phyloP scores from a whole-genome alignment of 345 rosid genomes.

The Salix suchowensis region DNA sequence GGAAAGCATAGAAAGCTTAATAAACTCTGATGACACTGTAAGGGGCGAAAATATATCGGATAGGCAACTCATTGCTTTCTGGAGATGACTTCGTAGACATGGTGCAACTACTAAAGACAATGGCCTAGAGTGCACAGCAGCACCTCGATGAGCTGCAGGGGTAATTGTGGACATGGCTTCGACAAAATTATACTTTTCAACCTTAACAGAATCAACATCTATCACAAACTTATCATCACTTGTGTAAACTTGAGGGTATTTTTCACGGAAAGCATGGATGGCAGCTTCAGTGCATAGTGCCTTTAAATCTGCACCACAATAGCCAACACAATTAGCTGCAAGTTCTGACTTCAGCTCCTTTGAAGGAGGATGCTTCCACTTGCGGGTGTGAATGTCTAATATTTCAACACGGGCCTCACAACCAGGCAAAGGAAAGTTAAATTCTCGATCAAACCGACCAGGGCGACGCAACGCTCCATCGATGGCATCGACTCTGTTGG shows the following conservation, averaged over 20 bases:
- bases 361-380: constrained; percentile 92
- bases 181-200: constrained; percentile 79
- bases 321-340: constrained; percentile 97
- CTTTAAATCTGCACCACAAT: constrained; percentile 98
- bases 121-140: constrained; percentile 93
- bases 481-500: constrained; percentile 98
- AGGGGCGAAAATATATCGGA: constrained; percentile 76
- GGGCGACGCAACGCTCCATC: constrained; percentile 99
- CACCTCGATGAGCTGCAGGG: constrained; percentile 98
- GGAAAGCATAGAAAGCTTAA: constrained; percentile 88
- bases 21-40: constrained; percentile 60
- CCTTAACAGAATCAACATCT: constrained; percentile 87
- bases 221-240: constrained; percentile 92
- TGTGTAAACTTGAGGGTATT: constrained; percentile 96
- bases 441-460: constrained; percentile 98
- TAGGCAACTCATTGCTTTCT: constrained; percentile 61
- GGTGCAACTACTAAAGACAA: constrained; percentile 90
- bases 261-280: constrained; percentile 96
- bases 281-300: constrained; percentile 99
- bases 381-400: constrained; percentile 93
- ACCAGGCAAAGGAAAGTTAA: constrained; percentile 96
- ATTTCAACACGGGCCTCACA: constrained; percentile 96
- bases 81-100: constrained; percentile 79
- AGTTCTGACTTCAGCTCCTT: constrained; percentile 78
- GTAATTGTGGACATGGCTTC: constrained; percentile 97